Evolutionary conservation across 2,329 filamentous ascomycete genomes (phyloP), one percentile per base, ranked within the genome.

Genomic region (Scleromitrula shiraiana): DNA sequence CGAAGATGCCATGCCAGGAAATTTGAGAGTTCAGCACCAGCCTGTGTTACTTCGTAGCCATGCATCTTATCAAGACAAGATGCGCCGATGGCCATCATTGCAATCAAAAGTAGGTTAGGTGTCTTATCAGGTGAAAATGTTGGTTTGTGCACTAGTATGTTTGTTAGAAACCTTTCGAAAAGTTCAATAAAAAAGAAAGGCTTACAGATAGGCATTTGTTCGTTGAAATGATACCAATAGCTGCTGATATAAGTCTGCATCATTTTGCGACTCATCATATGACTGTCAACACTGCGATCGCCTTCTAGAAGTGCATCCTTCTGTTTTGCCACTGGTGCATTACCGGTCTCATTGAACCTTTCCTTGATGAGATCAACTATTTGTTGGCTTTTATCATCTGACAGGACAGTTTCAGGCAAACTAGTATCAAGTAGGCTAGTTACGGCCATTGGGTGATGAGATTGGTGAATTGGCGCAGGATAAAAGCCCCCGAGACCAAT

Each of bases 151-250:
- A 97, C 62, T 65, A 46, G 15, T 14, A 12, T 5, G 7, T 15
- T 15, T 29, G 30, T 62, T 55, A 63, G 53, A 20, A 44, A 29
- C 2, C 15, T 22, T 40, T 4, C 15, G 9, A n/a, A 19, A 27
- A 12, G 24, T 17, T 6, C 19, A 22, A 8, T 17, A 7, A n/a
- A 5, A 14, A 36, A 3, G 7, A 17, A 38, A 24, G 3, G 52
- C 60, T 49, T 53, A 65, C 63, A 72, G 51, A 98, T 95, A 1
- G 93, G 93, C 54, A 97, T 75, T 64, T 97, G 93, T 46, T 90
- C 85, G 65, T 93, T 94, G 61, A 96, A 95, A 65, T 96, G 85
- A 45, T 85, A 76, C 93, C 93, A 98, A 66, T 94, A 98, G 2
- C 89, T 95, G 9, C 82, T 78, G 56, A 95, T 89, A 62, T 96